Conservation (phyloP, 257 asterid species). For the Scutellaria minor region DNA sequence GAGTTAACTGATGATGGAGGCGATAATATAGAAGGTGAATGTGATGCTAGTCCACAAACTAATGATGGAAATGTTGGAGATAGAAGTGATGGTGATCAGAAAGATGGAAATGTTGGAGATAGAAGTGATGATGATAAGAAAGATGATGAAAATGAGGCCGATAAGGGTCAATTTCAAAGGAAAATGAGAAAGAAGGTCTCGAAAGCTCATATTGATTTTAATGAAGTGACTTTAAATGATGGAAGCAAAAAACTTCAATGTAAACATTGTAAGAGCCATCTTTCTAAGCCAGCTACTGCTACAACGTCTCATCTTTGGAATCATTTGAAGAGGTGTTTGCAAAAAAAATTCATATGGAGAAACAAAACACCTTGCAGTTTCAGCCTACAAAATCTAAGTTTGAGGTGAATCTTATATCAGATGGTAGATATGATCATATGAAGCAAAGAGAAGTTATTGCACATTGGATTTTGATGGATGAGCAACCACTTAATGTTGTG, state of each 20-base stretch:
- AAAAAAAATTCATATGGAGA: neutral
- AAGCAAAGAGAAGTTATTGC: neutral
- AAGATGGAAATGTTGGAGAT: neutral
- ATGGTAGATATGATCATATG: slow-evolving; percentile 17
- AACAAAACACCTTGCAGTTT: neutral
- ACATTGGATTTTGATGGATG: too few species aligned
- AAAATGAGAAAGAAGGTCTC: neutral
- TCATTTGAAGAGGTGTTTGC: neutral
- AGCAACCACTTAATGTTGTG: too few species aligned
- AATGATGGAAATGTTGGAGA: neutral
- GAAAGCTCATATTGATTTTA: slow-evolving; percentile 6
- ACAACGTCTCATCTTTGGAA: neutral
- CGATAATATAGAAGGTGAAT: neutral
- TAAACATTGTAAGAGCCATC: neutral
- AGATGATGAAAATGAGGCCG: neutral
- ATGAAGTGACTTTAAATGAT: neutral
- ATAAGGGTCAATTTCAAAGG: neutral
- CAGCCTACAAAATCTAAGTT: neutral
- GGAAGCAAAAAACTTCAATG: neutral
- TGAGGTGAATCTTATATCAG: slow-evolving; percentile 7
- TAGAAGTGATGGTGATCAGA: neutral
- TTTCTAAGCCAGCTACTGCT: neutral
- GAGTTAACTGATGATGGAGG: neutral
- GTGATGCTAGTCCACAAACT: neutral
- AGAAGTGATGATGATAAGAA: neutral